A percentile compares a stretch with the other conserved stretches of the same genome.
These are phyloP conservation scores for Aspergillus aculeatus DNA, from an alignment of 2,329 filamentous ascomycete genomes.

Conservation along the genomic window DNA sequence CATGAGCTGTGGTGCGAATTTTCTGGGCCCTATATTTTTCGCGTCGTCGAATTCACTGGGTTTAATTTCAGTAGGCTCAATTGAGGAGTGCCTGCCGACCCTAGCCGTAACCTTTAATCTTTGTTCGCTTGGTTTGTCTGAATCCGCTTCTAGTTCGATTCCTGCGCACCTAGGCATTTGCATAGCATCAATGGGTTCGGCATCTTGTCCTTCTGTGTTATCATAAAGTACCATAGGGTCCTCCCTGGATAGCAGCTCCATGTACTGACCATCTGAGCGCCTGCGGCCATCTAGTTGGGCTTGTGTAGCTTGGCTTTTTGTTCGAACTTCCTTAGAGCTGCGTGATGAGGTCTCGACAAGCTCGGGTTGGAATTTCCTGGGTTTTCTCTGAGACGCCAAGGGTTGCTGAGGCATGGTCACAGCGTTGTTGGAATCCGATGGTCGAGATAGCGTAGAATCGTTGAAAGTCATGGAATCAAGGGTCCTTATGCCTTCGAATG, in stretches of 20 bases:
- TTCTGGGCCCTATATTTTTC: background rate
- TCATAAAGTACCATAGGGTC: background rate
- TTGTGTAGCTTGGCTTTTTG: background rate
- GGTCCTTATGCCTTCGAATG: background rate
- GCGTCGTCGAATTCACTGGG: background rate
- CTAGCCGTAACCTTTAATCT: background rate
- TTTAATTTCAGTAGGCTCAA: background rate
- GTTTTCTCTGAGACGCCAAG: background rate
- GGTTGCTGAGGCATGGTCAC: background rate
- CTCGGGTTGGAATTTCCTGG: background rate
- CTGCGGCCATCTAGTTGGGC: background rate
- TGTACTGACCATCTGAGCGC: background rate
- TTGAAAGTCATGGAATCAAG: background rate
- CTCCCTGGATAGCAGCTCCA: background rate
- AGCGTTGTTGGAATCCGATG: background rate
- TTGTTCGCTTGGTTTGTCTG: background rate
- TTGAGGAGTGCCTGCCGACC: background rate
- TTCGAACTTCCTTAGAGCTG: background rate
- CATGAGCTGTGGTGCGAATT: background rate
- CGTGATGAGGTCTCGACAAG: background rate
- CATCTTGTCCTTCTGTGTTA: background rate
- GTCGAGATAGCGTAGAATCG: background rate
- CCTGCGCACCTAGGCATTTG: background rate
- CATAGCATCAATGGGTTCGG: background rate
- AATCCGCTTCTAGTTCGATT: background rate